A percentile compares a stretch with the other conserved stretches of the same genome.
These are phyloP conservation scores for Dorcoceras hygrometricum DNA, from an alignment of 257 asterid genomes.

Conservation along the genomic window DNA sequence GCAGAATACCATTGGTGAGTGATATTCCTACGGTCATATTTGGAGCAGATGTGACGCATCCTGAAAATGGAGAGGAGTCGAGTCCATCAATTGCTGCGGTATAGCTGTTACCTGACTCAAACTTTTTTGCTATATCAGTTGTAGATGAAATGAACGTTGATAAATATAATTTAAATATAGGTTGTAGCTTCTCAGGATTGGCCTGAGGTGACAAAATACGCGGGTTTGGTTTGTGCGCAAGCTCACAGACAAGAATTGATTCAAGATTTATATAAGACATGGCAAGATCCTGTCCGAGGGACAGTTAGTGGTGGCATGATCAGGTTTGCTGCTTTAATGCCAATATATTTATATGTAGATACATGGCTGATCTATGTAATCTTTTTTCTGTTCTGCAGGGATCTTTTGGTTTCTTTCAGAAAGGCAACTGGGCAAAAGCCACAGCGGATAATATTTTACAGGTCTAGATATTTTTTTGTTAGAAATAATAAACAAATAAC, in stretches of 20 bases:
- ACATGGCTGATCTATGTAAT: neutral
- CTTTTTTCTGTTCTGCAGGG: slow-evolving; percentile 49
- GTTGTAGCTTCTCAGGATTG: slow-evolving; percentile 99
- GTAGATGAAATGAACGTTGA: neutral
- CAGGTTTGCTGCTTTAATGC: slow-evolving; percentile 37
- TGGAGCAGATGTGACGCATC: slow-evolving; percentile 99
- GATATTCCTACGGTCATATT: slow-evolving; percentile 97
- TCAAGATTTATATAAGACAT: slow-evolving; percentile 93
- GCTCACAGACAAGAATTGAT: slow-evolving; percentile 97
- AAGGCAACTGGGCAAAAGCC: slow-evolving; percentile 99
- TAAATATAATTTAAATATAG: slow-evolving; percentile 34
- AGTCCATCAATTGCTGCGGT: slow-evolving; percentile 99
- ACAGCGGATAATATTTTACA: slow-evolving; percentile 92
- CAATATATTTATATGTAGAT: neutral
- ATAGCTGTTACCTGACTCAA: slow-evolving; percentile 25
- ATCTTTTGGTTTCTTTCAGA: slow-evolving; percentile 91
- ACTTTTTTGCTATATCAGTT: neutral
- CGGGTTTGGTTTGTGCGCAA: slow-evolving; percentile 97
- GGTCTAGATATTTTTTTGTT: slow-evolving; percentile 38
- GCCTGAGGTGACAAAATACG: slow-evolving; percentile 99
- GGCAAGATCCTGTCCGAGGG: slow-evolving; percentile 97
- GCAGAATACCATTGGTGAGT: slow-evolving; percentile 90
- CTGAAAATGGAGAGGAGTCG: slow-evolving; percentile 97
- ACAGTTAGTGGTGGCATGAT: slow-evolving; percentile 98
- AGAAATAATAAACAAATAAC: too few species aligned